Evolutionary conservation across 306 rosid genomes (phyloP).

Genomic region (Betula pendula): DNA sequence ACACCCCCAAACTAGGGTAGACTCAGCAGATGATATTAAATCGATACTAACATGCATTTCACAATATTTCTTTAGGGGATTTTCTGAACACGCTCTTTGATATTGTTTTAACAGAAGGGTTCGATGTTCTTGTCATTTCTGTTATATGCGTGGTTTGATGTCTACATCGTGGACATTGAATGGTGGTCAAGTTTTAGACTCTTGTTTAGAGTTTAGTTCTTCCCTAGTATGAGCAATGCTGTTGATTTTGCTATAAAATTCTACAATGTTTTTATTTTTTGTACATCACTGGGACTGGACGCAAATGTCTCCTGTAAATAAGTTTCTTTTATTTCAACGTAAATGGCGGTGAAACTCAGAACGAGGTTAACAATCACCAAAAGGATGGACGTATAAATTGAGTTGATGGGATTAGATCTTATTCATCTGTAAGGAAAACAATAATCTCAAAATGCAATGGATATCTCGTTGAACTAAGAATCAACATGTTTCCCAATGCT

Average conservation of each 20-base stretch:
- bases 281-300: too few relatives aligned
- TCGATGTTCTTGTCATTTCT: neutral
- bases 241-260: too few relatives aligned
- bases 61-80: neutral
- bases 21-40: neutral
- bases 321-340: too few relatives aligned
- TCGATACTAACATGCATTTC: neutral
- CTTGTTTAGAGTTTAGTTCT: neutral
- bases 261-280: too few relatives aligned
- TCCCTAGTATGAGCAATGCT: neutral
- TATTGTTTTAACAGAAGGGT: neutral
- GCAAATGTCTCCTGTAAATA: too few relatives aligned
- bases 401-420: neutral
- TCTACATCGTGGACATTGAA: too few relatives aligned
- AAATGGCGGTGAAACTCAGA: neutral
- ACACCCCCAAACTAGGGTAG: neutral
- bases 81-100: neutral
- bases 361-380: neutral
- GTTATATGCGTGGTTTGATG: too few relatives aligned
- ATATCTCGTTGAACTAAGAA: neutral
- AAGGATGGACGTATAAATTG: neutral
- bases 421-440: neutral
- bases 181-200: too few relatives aligned
- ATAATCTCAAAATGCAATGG: neutral
- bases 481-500: neutral